Evolutionary conservation across 805 yeast species (phyloP), one percentile per base, ranked within the genome.

Genomic region (Metschnikowia dekortorum): DNA sequence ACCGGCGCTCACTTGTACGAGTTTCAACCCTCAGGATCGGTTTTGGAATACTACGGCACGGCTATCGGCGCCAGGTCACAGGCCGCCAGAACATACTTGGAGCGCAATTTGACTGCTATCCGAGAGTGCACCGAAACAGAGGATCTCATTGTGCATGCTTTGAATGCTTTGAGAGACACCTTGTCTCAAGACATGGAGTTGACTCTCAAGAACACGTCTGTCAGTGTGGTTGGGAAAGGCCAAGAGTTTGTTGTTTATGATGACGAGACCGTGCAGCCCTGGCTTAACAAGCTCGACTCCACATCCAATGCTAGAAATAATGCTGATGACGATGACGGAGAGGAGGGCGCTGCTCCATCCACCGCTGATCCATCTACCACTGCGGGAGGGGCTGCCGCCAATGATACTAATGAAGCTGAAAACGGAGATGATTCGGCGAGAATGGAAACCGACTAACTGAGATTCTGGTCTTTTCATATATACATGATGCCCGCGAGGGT

Each of bases 41-140:
- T 87, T 22, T 75, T 90, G 61, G 98, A 94, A 69, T 87, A 91
- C 65, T 82, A 80, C 59, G 98, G 96, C 34, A 84, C 97, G 10
- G 96, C 99, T 35, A 89, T 94, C 63, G 99, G 99, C 43, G 98
- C 99, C 8, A 82, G 99, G 65, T 92, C 98, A 2, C 99, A 94
- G 71, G 98, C 98, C 46, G 97, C 97, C 13, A 83, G 96, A 73
- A 94, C 99, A 2, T 94, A 89, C 61, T 74, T 94, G 65, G 99
- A 94, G 70, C 84, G 96, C 65, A 85, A 85, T 58, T 77, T 84
- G 64, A 89, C 87, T 35, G 74, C 75, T 31, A 87, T 89, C 58
- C 72, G 82, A 16, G 77, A 79, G 48, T 73, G 83, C 7, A 73
- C 80, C 10, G 73, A 78, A 36, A 71, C 82, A 39, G 95, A 89